These are phyloP conservation scores for Russula griseocarnosa DNA, from an alignment of 768 basidiomycete genomes.

Conservation along the genomic window DNA sequence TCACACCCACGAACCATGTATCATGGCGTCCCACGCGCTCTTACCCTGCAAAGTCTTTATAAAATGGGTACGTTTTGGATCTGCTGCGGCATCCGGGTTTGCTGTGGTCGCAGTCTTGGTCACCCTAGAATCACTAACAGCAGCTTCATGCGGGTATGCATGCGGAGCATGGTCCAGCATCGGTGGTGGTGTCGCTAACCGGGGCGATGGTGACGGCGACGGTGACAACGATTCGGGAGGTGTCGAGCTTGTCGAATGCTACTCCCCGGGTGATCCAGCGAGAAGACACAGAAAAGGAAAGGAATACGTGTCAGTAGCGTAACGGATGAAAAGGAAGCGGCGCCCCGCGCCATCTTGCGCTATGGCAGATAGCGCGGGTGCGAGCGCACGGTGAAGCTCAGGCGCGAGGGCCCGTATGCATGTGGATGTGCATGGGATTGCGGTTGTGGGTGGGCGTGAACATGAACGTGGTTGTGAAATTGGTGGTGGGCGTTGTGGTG, in stretches of 20 bases:
- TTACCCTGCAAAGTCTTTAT: slow-evolving; percentile 56
- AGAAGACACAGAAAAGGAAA: slow-evolving; percentile 9
- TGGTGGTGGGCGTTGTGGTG: slow-evolving; percentile 1
- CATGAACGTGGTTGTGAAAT: neutral
- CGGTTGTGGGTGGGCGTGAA: slow-evolving; percentile 26
- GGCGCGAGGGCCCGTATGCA: slow-evolving; percentile 37
- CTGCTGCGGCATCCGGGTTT: slow-evolving; percentile 22
- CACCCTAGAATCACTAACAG: slow-evolving; percentile 1
- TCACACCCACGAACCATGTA: slow-evolving; percentile 59
- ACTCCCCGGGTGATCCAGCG: neutral
- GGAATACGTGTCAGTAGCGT: slow-evolving; percentile 13
- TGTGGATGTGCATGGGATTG: slow-evolving; percentile 23
- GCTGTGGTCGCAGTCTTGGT: neutral
- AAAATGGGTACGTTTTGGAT: slow-evolving; percentile 46
- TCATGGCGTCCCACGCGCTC: slow-evolving; percentile 63
- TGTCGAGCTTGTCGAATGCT: slow-evolving; percentile 21
- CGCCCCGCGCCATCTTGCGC: slow-evolving; percentile 17
- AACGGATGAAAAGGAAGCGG: slow-evolving; percentile 8
- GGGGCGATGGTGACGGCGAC: slow-evolving; percentile 18
- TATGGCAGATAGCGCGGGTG: slow-evolving; percentile 23
- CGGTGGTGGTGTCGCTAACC: slow-evolving; percentile 22
- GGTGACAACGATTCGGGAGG: slow-evolving; percentile 18
- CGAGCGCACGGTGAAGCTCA: slow-evolving; percentile 38
- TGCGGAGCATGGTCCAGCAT: slow-evolving; percentile 8
- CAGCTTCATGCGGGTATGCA: slow-evolving; percentile 14